Conservation (phyloP, 106 monocot species). For the Dendrobium nobile region DNA sequence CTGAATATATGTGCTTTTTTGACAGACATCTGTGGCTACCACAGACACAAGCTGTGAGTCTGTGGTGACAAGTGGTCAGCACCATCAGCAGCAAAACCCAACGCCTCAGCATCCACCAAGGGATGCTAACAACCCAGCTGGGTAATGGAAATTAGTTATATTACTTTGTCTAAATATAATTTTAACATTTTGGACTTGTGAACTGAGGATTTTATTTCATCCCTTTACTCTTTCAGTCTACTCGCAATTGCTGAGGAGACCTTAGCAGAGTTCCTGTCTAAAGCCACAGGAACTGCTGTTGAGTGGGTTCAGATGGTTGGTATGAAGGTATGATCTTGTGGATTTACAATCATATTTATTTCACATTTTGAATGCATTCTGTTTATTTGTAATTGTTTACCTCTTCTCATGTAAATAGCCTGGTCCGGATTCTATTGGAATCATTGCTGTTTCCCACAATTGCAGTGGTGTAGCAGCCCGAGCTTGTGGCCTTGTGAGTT, state of each 20-base stretch:
- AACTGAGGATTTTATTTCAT: neutral
- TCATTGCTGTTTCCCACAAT: slow-evolving; percentile 95
- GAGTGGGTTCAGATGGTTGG: slow-evolving; percentile 78
- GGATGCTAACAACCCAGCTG: slow-evolving; percentile 83
- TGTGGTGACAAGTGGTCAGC: slow-evolving; percentile 86
- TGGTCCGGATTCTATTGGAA: slow-evolving; percentile 99
- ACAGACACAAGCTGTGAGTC: slow-evolving; percentile 88
- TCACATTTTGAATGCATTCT: neutral
- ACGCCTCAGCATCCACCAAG: slow-evolving; percentile 68
- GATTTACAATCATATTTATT: neutral
- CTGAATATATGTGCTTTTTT: neutral
- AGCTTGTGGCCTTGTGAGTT: slow-evolving; percentile 89
- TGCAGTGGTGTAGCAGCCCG: slow-evolving; percentile 91
- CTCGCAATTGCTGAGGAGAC: slow-evolving; percentile 80
- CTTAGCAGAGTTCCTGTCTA: slow-evolving; percentile 65
- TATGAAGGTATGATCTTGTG: slow-evolving; percentile 48
- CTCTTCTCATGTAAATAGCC: slow-evolving; percentile 30
- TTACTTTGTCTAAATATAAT: neutral
- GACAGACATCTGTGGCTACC: slow-evolving; percentile 51
- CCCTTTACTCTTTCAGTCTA: slow-evolving; percentile 19
- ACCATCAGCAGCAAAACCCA: slow-evolving; percentile 65
- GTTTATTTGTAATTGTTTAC: neutral
- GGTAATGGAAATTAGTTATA: slow-evolving; percentile 36
- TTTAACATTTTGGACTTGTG: neutral
- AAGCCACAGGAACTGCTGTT: slow-evolving; percentile 75